Evolutionary conservation across 2,329 filamentous ascomycete genomes (phyloP), one percentile per base, ranked within the genome.

Genomic region (Ophiostoma piceae): DNA sequence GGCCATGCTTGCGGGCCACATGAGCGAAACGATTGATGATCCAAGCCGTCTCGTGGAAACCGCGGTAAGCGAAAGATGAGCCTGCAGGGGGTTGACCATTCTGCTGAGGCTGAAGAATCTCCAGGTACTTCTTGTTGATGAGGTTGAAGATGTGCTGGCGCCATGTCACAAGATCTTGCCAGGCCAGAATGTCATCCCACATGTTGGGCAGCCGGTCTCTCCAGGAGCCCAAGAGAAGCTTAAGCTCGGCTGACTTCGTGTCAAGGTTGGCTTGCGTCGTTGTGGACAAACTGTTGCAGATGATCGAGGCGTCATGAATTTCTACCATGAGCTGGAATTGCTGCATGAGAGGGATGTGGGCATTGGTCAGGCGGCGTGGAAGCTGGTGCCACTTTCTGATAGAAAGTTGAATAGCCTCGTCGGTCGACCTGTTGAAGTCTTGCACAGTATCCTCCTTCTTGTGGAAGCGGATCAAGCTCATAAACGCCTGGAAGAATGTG

Each of bases 91-190:
- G 95, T 77, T 91, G 90, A 19, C 71, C 70, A 32, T 41, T 64
- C 9, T 90, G 89, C 76, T 92, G 90, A 22, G 87, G 89, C 1
- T 93, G 94, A 54, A 98, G 82, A 65, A 99, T 85, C 69, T 88
- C 87, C 12, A 99, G 86, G 77, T 99, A 99, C 0, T 93, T 97
- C 67, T 87, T 88, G 78, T 99, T 99, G 81, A 99, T 98, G 32
- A 99, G 86, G 70, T 93, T 91, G 82, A 99, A 99, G 72, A 99
- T 97, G 79, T 99, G 95, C 78, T 99, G 96, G 74, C 95, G 89
- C 95, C 95, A 99, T 1, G 95, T 99, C n/a, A 99, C 95, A 57
- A 99, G 83, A 77, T 99, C 96, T 79, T 99, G 95, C 95, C 95
- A 99, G 54, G 95, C 92, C 73, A 96, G 97, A 79, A 99, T 99